Conservation (phyloP, 495 filamentous ascomycete species). For the Hypoxylon perforatum region DNA sequence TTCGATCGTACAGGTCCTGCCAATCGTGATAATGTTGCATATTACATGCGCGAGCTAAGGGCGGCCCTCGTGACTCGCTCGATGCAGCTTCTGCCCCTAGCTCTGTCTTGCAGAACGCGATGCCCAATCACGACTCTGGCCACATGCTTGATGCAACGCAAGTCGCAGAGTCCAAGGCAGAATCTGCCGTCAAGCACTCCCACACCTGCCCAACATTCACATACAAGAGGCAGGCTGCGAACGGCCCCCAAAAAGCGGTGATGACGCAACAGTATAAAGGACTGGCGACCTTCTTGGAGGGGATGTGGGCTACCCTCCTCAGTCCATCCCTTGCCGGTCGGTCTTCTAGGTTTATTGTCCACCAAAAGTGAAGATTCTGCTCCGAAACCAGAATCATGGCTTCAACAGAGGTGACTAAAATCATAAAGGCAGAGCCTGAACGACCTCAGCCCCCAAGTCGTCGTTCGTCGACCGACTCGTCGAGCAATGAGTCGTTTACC, state of each 20-base stretch:
- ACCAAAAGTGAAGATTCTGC: not conserved
- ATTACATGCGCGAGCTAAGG: not conserved
- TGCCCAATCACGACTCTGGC: conserved; percentile 19
- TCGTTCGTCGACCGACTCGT: conserved; percentile 3
- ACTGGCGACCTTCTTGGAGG: not conserved
- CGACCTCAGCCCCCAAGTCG: conserved; percentile 1
- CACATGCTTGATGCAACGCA: conserved; percentile 12
- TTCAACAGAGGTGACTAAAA: not conserved
- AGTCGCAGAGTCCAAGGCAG: conserved; percentile 2
- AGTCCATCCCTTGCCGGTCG: not conserved
- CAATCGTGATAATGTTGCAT: not conserved
- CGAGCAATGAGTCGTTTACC: not conserved
- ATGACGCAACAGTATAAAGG: conserved; percentile 14
- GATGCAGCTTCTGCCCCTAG: not conserved
- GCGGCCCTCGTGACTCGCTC: not conserved
- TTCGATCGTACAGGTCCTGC: not conserved
- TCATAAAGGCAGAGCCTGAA: conserved; percentile 1
- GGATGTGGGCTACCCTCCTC: no score
- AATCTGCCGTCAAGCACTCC: conserved; percentile 16
- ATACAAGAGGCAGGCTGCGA: not conserved
- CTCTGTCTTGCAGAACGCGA: conserved; percentile 12
- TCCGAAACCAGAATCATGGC: conserved; percentile 6
- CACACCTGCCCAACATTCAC: not conserved
- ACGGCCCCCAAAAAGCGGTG: conserved; percentile 9
- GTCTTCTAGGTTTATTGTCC: not conserved